Base-by-base conservation (phyloP, 768 basidiomycete species). In the Galerina sulciceps region DNA sequence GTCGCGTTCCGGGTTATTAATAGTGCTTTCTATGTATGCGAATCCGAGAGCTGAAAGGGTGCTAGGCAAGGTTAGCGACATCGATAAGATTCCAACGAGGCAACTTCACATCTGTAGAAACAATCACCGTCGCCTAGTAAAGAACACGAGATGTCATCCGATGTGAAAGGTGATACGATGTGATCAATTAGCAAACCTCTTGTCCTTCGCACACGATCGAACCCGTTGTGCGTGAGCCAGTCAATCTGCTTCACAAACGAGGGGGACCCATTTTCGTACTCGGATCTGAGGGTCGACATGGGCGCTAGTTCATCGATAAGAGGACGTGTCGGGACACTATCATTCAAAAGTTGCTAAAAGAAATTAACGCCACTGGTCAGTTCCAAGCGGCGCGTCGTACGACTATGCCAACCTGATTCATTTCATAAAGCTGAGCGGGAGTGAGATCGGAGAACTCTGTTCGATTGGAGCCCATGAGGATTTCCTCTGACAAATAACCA, bases 121-220 rank as follows among this genome's bases (percentile, higher is more conserved):
- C 95, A 96, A 70, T 92, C 91, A 0, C 95, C 94, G 64, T 92
- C 94, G 26, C 94, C 93, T 86, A n/a, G 4, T 47, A 9, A 13
- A 37, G 10, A 43, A 49, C 9, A 55, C 36, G 22, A 44, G 20
- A 15, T 23, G 36, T n/a, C 18, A 14, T 59, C 14, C 41, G 46
- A 40, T 11, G 17, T 36, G 20, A 43, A 44, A 26, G 22, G 20
- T 18, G 22, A 41, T 41, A 18, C 40, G 42, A 26, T 20, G 20
- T 20, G 22, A 41, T 41, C 42, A 50, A 38, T 47, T 35, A 69
- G 53, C 78, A 50, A 75, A 75, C 94, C 94, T 74, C 87, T 82
- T 0, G 90, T 85, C 53, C 93, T 78, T 67, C 93, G 81, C 42
- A 96, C 78, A 10, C 75, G 77, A 35, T 76, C 76, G 75, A 84